Percentiles rank a stretch among this genome's conserved stretches.
Conservation (phyloP, 2,329 filamentous ascomycete species). For the Metarhizium album region DNA sequence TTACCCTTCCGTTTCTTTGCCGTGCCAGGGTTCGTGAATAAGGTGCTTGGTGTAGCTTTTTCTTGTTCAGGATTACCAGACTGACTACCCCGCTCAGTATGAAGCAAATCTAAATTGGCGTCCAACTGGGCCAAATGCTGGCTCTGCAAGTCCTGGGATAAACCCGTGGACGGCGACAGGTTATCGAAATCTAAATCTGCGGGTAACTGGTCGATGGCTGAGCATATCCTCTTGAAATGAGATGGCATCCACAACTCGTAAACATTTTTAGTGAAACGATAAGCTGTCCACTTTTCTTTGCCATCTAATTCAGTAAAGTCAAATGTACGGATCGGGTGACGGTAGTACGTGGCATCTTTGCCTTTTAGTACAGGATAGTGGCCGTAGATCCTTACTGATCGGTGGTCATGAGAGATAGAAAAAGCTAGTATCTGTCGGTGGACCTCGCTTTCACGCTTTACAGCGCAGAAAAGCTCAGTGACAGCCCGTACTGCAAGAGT, state of each 20-base stretch:
- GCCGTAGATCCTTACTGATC: conserved; percentile 27
- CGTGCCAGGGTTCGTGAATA: neutral
- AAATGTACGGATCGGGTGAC: conserved; percentile 24
- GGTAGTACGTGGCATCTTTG: conserved; percentile 24
- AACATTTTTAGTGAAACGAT: conserved; percentile 1
- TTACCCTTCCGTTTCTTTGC: neutral
- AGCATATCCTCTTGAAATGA: conserved; percentile 6
- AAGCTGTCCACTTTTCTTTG: conserved; percentile 1
- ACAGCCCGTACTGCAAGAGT: conserved; percentile 27
- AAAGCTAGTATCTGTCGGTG: conserved; percentile 32
- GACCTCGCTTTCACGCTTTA: conserved; percentile 25
- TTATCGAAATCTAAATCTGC: neutral
- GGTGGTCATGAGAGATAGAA: conserved; percentile 25
- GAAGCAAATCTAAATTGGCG: neutral
- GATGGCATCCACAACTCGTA: conserved; percentile 1
- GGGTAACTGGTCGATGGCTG: conserved; percentile 6
- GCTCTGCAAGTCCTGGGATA: neutral
- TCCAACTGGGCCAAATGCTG: neutral
- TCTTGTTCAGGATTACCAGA: neutral
- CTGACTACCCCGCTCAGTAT: neutral
- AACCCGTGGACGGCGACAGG: neutral
- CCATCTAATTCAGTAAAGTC: conserved; percentile 15
- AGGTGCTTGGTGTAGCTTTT: neutral
- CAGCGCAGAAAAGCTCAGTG: conserved; percentile 27
- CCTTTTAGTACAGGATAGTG: conserved; percentile 29